Evolutionary conservation across 2,329 filamentous ascomycete species (phyloP).

Genomic region (Colletotrichum incanum): DNA sequence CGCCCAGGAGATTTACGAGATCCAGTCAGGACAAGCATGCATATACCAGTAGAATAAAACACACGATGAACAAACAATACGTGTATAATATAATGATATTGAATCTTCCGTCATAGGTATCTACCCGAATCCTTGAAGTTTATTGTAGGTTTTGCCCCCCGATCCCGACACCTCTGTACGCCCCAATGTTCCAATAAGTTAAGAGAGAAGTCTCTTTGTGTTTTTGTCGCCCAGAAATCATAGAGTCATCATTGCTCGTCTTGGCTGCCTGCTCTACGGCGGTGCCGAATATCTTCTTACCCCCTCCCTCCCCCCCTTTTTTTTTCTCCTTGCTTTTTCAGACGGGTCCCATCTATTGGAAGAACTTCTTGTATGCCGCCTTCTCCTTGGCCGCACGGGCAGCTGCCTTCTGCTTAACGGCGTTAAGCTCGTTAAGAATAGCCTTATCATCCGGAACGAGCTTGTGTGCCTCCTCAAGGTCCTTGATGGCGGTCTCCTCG

Average conservation of each 20-base stretch:
- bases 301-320: too few species aligned
- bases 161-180: conserved; percentile 30
- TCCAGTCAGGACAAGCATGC: neutral
- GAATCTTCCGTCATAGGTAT: conserved; percentile 29
- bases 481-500: conserved; percentile 84
- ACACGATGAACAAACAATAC: neutral
- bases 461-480: conserved; percentile 82
- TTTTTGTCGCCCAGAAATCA: conserved; percentile 29
- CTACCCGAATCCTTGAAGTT: conserved; percentile 22
- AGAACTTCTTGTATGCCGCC: conserved; percentile 94
- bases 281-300: neutral
- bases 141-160: neutral
- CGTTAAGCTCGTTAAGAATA: conserved; percentile 80
- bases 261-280: neutral
- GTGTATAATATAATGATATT: conserved; percentile 31
- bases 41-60: conserved; percentile 4
- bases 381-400: conserved; percentile 89
- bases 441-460: conserved; percentile 83
- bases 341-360: conserved; percentile 61
- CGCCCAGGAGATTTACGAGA: neutral
- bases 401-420: conserved; percentile 83
- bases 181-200: conserved; percentile 27
- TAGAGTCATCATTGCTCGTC: conserved; percentile 13
- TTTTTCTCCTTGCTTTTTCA: neutral
- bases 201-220: conserved; percentile 1